phyloP scores from a whole-genome alignment of 2,329 filamentous ascomycete genomes.

The Biscogniauxia sp. region DNA sequence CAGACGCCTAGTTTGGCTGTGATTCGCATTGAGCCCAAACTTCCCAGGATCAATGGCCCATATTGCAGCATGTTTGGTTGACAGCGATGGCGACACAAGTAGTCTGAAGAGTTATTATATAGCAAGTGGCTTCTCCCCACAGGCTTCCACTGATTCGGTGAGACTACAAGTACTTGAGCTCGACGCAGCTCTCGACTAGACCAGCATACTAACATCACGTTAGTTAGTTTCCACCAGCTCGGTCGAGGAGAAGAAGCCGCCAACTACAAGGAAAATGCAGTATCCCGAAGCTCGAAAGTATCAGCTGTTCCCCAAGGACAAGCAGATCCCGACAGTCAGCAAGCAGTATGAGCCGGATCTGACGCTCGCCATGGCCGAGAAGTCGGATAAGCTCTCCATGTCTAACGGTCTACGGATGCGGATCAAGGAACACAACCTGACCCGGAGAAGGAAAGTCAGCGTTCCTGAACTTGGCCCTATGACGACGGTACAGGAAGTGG shows the following conservation, averaged over 20 bases:
- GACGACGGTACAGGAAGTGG: slow-evolving; percentile 65
- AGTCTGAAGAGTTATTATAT: slow-evolving; percentile 50
- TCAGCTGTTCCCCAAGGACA: slow-evolving; percentile 58
- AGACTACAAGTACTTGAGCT: slow-evolving; percentile 17
- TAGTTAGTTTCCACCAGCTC: slow-evolving; percentile 32
- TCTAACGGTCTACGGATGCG: slow-evolving; percentile 47
- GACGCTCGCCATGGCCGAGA: slow-evolving; percentile 42
- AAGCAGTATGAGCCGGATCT: slow-evolving; percentile 52
- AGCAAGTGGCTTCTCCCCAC: slow-evolving; percentile 48
- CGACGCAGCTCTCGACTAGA: slow-evolving; percentile 22
- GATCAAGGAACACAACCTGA: slow-evolving; percentile 56
- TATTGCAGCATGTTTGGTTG: slow-evolving; percentile 58
- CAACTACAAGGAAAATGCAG: slow-evolving; percentile 56
- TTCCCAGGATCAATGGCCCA: slow-evolving; percentile 53
- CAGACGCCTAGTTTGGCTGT: slow-evolving; percentile 21
- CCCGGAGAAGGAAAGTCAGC: slow-evolving; percentile 60
- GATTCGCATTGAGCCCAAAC: slow-evolving; percentile 30
- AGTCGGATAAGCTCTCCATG: slow-evolving; percentile 39
- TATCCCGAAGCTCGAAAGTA: slow-evolving; percentile 56
- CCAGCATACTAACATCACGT: slow-evolving; percentile 25
- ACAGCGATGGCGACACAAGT: slow-evolving; percentile 40
- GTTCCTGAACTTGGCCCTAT: slow-evolving; percentile 64
- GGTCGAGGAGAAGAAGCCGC: slow-evolving; percentile 46
- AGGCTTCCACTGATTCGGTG: slow-evolving; percentile 46
- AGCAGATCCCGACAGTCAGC: slow-evolving; percentile 40